Evolutionary conservation across 2,329 filamentous ascomycete species (phyloP), one percentile per base, ranked within the genome.

Genomic region (Parastagonospora nodorum): DNA sequence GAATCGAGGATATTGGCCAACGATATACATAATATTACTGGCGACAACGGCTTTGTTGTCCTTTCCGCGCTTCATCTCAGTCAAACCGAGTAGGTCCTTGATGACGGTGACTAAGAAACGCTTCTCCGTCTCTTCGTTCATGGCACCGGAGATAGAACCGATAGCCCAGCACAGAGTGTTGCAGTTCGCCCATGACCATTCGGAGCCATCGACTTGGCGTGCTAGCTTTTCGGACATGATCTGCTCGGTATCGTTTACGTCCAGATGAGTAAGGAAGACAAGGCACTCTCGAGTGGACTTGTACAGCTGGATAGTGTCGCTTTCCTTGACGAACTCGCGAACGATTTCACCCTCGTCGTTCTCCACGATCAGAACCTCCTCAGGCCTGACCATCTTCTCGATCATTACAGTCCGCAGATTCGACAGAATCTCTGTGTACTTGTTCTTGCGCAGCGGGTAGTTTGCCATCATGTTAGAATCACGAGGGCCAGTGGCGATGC

Each of bases 1-100:
- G 79, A 99, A 99, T 15, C 94, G 90, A 32, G 94, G 94, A 71
- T 99, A 99, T 72, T 99, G 94, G 51, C 94, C 94, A 55, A 99
- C 94, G 77, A 99, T 99, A 74, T 99, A 99, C 94, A 99, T 99
- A 69, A 99, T 99, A 78, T 99, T 99, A 78, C 91, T 96, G 57
- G 94, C 94, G 35, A 99, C 94, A 8, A 99, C 94, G 10, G 94
- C 94, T 75, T 99, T 99, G 83, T 99, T 99, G 79, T 99, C 94
- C 70, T 99, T 99, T 57, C 94, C 94, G 46, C 95, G 90, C 80
- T 99, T 99, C 92, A 97, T 97, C 75, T 99, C 94, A 0, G 94
- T 99, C 48, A 99, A 81, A 1, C 94, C 95, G 27, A 99, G 85
- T 7, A 99, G 85, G 68, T 99, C 94, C 78, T 99, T 99, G 67